These are phyloP conservation scores for Phialocephala subalpina DNA, from an alignment of 2,329 filamentous ascomycete genomes.

Conservation along the genomic window DNA sequence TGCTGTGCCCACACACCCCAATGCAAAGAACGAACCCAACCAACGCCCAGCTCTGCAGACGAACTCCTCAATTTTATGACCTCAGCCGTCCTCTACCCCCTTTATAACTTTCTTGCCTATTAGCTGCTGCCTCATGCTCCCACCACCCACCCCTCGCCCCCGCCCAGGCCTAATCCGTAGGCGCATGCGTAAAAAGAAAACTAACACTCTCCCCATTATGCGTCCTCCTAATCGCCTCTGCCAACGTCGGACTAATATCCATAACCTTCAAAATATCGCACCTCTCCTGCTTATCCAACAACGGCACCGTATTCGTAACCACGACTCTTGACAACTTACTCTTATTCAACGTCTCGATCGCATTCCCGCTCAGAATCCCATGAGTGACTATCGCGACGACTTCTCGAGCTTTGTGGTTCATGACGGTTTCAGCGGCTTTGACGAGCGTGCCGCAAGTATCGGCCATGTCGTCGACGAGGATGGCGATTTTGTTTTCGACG, in stretches of 20 bases:
- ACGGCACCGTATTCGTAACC: constrained; percentile 88
- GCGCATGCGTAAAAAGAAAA: constrained; percentile 74
- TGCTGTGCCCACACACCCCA: too few species aligned
- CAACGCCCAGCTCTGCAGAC: too few species aligned
- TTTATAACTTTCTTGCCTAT: too few species aligned
- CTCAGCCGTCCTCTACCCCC: too few species aligned
- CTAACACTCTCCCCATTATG: constrained; percentile 74
- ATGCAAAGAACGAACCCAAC: too few species aligned
- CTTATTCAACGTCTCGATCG: constrained; percentile 76
- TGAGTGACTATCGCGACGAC: constrained; percentile 97
- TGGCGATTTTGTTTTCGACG: constrained; percentile 88
- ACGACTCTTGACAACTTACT: constrained; percentile 81
- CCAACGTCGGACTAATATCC: constrained; percentile 85
- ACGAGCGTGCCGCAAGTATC: constrained; percentile 90
- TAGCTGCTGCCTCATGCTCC: not conserved
- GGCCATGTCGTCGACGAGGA: constrained; percentile 97
- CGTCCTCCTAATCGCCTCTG: constrained; percentile 74
- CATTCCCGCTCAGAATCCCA: constrained; percentile 87
- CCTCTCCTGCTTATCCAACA: constrained; percentile 79
- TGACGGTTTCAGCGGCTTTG: constrained; percentile 90
- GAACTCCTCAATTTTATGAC: too few species aligned
- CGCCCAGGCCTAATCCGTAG: constrained; percentile 50
- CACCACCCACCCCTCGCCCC: not conserved
- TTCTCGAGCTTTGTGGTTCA: constrained; percentile 84
- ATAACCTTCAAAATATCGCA: constrained; percentile 89